A percentile compares a stretch with the other conserved stretches of the same genome.
These are phyloP conservation scores for Amaranthus cruentus DNA, from an alignment of 148 eudicot species.

Conservation along the genomic window DNA sequence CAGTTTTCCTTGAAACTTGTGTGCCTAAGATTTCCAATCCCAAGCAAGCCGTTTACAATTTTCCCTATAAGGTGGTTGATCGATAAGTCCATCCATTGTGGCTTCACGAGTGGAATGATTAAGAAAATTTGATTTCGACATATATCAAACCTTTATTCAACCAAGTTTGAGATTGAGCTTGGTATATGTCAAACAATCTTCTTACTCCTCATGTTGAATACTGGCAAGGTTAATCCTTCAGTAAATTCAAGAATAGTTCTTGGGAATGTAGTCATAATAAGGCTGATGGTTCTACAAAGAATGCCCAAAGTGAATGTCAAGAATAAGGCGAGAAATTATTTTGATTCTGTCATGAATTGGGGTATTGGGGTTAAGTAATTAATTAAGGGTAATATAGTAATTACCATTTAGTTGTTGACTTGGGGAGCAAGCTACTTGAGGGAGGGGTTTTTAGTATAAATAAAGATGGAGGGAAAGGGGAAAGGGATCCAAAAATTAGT, in stretches of 20 bases:
- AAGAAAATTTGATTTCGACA: conserved; percentile 59
- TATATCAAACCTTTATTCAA: conserved; percentile 49
- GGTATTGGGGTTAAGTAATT: no score
- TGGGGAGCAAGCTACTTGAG: no score
- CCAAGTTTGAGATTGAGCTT: conserved; percentile 53
- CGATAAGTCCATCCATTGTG: conserved; percentile 79
- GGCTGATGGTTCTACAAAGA: conserved; percentile 43
- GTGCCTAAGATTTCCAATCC: conserved; percentile 32
- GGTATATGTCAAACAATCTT: conserved; percentile 66
- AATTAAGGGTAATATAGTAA: no score
- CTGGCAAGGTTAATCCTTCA: conserved; percentile 44
- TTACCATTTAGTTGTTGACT: no score
- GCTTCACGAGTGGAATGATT: conserved; percentile 52
- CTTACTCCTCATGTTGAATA: conserved; percentile 56
- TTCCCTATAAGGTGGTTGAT: conserved; percentile 51
- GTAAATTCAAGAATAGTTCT: conserved; percentile 59
- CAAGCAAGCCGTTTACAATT: conserved; percentile 55
- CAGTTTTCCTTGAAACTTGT: conserved; percentile 65
- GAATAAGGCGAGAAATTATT: no score
- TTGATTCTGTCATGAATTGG: no score
- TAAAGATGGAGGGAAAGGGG: no score
- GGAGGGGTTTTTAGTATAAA: no score
- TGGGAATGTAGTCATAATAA: conserved; percentile 57
- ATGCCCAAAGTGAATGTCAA: conserved; percentile 33
- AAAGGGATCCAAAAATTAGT: no score